Evolutionary conservation across 2,329 filamentous ascomycete genomes (phyloP).

Genomic region (Elsinoe batatas): DNA sequence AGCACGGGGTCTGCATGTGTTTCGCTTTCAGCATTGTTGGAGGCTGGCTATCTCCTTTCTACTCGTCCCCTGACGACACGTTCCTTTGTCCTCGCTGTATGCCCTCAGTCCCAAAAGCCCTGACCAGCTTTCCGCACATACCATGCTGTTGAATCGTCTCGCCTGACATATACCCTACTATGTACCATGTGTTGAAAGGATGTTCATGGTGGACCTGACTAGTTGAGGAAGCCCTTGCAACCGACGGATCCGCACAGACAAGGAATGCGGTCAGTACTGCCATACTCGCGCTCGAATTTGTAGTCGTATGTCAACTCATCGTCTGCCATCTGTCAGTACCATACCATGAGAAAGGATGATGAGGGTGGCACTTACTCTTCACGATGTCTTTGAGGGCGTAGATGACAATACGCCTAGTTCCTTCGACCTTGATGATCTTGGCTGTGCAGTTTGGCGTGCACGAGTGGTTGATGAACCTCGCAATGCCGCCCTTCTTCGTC

Average conservation of each 20-base stretch:
- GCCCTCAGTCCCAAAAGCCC: background rate
- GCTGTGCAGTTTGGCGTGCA: conserved; percentile 98
- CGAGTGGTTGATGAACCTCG: conserved; percentile 96
- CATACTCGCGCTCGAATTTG: conserved; percentile 97
- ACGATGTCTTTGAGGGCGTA: conserved; percentile 93
- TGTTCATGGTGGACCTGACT: conserved; percentile 19
- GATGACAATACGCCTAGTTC: conserved; percentile 96
- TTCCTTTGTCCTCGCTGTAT: background rate
- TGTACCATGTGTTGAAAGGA: background rate
- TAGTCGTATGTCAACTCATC: conserved; percentile 99
- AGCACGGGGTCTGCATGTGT: background rate
- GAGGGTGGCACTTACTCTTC: conserved; percentile 62
- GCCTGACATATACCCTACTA: background rate
- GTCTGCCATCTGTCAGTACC: conserved; percentile 47
- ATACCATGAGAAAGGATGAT: background rate
- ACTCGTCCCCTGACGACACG: background rate
- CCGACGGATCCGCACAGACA: conserved; percentile 92
- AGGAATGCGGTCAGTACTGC: conserved; percentile 87
- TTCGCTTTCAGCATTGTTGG: background rate
- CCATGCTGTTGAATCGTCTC: background rate
- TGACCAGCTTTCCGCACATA: background rate
- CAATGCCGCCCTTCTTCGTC: conserved; percentile 96
- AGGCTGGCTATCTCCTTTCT: background rate
- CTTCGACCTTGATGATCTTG: conserved; percentile 98
- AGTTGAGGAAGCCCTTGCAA: conserved; percentile 99